These are phyloP conservation scores for Pisolithus albus DNA, from an alignment of 768 basidiomycete species.

Conservation along the genomic window DNA sequence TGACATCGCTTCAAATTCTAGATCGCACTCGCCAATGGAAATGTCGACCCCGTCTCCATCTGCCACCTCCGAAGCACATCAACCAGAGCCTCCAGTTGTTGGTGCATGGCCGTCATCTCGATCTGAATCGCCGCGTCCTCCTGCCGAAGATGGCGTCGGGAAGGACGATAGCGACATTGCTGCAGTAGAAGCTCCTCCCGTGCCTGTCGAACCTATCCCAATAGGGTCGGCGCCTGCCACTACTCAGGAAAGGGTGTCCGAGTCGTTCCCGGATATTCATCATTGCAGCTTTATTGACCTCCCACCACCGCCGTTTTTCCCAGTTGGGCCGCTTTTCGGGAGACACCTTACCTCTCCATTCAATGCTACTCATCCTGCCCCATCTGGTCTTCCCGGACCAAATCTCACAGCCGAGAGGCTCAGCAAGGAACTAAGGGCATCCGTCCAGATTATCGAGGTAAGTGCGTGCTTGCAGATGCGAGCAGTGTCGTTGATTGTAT, in stretches of 20 bases:
- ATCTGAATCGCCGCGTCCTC: slow-evolving; percentile 25
- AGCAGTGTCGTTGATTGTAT: neutral
- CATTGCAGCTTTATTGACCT: slow-evolving; percentile 13
- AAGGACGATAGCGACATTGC: slow-evolving; percentile 6
- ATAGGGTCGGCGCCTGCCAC: neutral
- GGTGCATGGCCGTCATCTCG: slow-evolving; percentile 40
- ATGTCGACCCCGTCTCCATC: slow-evolving; percentile 36
- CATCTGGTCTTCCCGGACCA: slow-evolving; percentile 7
- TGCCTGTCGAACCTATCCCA: slow-evolving; percentile 4
- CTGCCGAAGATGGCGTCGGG: slow-evolving; percentile 8
- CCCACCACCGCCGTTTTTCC: slow-evolving; percentile 14
- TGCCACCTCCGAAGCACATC: slow-evolving; percentile 11
- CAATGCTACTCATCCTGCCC: slow-evolving; percentile 8
- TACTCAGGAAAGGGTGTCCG: slow-evolving; percentile 10
- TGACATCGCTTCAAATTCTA: slow-evolving; percentile 22
- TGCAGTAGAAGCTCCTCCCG: neutral
- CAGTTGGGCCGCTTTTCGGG: slow-evolving; percentile 14
- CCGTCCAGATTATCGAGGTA: slow-evolving; percentile 19
- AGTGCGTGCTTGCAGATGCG: neutral
- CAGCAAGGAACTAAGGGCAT: slow-evolving; percentile 16
- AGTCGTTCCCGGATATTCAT: slow-evolving; percentile 8
- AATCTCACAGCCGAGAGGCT: slow-evolving; percentile 14
- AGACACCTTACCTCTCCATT: slow-evolving; percentile 9
- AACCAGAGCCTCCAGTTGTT: slow-evolving; percentile 33
- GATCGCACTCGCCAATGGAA: slow-evolving; percentile 45